Conservation (phyloP, 139 green algal genomes). For the Dunaliella sp. region DNA sequence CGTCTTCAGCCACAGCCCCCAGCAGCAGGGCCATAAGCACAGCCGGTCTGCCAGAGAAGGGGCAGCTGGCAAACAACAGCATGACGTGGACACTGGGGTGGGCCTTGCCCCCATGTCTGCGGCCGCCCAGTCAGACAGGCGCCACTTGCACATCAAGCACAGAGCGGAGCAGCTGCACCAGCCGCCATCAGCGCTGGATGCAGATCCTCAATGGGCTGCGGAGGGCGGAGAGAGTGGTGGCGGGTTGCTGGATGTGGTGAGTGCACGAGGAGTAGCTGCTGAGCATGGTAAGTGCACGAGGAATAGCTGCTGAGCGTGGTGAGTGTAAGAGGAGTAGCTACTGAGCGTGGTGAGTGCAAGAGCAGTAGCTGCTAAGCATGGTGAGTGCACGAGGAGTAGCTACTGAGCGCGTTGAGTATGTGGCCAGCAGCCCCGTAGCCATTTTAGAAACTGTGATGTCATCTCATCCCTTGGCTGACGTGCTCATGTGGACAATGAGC, state of each 20-base stretch:
- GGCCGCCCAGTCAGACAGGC: neutral
- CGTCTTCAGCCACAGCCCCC: neutral
- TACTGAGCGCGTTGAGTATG: no score
- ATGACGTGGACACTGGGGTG: no score
- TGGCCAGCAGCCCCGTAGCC: no score
- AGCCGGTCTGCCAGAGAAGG: no score
- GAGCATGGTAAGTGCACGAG: constrained; percentile 2
- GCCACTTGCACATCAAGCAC: neutral
- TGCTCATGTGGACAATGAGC: no score
- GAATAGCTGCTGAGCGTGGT: constrained; percentile 11
- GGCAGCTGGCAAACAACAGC: no score
- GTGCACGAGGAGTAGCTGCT: constrained; percentile 4
- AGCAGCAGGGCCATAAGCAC: no score
- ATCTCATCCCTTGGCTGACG: no score
- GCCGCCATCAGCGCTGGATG: neutral
- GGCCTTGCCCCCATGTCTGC: no score
- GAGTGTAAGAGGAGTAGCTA: neutral
- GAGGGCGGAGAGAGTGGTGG: neutral
- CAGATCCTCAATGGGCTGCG: neutral
- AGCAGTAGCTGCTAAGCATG: no score
- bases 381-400: no score
- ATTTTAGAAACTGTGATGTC: no score
- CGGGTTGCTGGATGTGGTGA: constrained; percentile 13
- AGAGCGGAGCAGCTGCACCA: neutral
- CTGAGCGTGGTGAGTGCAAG: constrained; percentile 6